Evolutionary conservation across 495 filamentous ascomycete species (phyloP).

Genomic region (Parachaetomium inaequale): DNA sequence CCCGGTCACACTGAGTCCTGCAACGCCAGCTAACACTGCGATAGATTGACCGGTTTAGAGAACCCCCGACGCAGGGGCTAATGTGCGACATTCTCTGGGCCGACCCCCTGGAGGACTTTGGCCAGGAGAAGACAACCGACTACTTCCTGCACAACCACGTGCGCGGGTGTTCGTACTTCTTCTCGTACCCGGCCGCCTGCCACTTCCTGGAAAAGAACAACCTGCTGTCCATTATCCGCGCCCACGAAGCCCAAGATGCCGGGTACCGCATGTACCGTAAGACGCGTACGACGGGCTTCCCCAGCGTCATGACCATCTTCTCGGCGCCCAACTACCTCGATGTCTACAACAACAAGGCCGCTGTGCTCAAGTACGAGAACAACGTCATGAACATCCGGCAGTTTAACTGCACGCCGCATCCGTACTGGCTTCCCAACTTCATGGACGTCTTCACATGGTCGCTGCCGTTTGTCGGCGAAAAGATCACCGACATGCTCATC

Average conservation of each 20-base stretch:
- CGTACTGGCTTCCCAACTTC: slow-evolving; percentile 99
- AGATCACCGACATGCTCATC: slow-evolving; percentile 99
- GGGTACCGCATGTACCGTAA: slow-evolving; percentile 99
- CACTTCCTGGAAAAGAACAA: slow-evolving; percentile 99
- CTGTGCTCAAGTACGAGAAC: slow-evolving; percentile 98
- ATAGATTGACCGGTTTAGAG: slow-evolving; percentile 95
- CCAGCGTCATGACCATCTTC: slow-evolving; percentile 99
- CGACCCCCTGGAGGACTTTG: slow-evolving; percentile 97
- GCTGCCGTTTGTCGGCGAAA: slow-evolving; percentile 95
- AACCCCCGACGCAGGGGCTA: slow-evolving; percentile 92
- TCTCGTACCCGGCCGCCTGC: slow-evolving; percentile 97
- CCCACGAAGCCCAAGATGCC: slow-evolving; percentile 98
- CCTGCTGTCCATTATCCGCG: slow-evolving; percentile 91
- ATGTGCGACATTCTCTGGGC: slow-evolving; percentile 99
- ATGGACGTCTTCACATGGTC: slow-evolving; percentile 99
- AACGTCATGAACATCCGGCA: slow-evolving; percentile 99
- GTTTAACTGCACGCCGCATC: slow-evolving; percentile 98
- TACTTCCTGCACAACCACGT: slow-evolving; percentile 98
- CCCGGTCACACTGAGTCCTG: not conserved
- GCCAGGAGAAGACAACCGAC: slow-evolving; percentile 95
- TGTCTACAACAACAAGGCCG: slow-evolving; percentile 99
- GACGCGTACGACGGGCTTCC: slow-evolving; percentile 95
- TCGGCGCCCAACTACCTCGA: slow-evolving; percentile 98
- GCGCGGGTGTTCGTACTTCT: slow-evolving; percentile 97
- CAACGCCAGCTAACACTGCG: slow-evolving; percentile 15